phyloP scores from a whole-genome alignment of 139 green algal species.

The Coccomyxa sp. region DNA sequence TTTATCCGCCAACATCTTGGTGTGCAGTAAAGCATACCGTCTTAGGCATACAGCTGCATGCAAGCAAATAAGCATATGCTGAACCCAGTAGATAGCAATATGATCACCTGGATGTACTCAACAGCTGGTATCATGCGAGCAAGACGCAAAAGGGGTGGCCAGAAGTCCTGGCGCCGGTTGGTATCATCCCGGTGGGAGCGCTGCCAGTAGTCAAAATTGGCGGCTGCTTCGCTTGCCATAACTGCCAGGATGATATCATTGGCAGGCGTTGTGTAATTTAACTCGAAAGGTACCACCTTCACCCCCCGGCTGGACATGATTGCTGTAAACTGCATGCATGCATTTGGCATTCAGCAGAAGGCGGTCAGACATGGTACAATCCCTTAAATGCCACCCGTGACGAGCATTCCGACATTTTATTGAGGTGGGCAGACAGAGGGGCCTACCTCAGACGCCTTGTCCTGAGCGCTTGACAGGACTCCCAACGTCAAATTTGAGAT shows the following conservation, averaged over 20 bases:
- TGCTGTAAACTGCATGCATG: not conserved
- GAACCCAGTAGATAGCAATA: too few relatives aligned
- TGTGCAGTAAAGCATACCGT: not conserved
- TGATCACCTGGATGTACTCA: constrained; percentile 34
- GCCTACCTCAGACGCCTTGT: not conserved
- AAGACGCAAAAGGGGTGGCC: constrained; percentile 12
- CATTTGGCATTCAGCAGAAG: not conserved
- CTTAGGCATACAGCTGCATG: not conserved
- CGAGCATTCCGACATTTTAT: too few relatives aligned
- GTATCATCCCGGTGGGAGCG: constrained; percentile 1
- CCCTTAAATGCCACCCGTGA: too few relatives aligned
- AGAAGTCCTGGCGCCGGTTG: constrained; percentile 22
- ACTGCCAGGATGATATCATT: constrained; percentile 19
- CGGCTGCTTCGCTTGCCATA: constrained; percentile 14
- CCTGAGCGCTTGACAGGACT: not conserved
- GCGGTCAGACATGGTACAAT: not conserved
- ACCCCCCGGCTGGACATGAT: not conserved
- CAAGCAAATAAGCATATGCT: too few relatives aligned
- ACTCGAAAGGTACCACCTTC: constrained; percentile 1
- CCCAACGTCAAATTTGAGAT: constrained; percentile 7
- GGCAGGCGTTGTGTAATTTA: constrained; percentile 21
- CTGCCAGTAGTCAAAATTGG: constrained; percentile 31
- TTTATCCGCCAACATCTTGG: not conserved
- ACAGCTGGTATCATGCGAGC: constrained; percentile 27
- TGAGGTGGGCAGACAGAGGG: too few relatives aligned